Base-by-base conservation (phyloP, 495 filamentous ascomycete species). In the Sordaria brevicollis region DNA sequence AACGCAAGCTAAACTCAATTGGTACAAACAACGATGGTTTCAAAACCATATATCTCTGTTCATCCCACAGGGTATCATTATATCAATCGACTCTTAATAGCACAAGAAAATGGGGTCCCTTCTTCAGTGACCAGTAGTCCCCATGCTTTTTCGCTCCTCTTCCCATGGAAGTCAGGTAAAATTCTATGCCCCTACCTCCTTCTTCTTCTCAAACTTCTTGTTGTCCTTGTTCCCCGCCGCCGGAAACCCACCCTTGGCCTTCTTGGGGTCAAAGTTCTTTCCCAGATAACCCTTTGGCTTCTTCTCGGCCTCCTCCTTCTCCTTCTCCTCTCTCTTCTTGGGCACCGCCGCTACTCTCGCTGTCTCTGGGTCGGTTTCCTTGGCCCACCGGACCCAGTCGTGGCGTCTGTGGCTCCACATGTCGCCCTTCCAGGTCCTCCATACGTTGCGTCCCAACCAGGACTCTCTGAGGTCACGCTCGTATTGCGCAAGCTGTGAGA, bases 341-440 rank as follows among this genome's bases (percentile, higher is more conserved):
- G 79, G 76, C 43, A 65, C 68, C 31, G 31, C 70, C 31, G 76
- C 76, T 13, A 79, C 65, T 71, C 76, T 69, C 34, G 71, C 73
- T 17, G 70, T 71, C 70, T 78, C 78, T 0, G 77, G 73, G 68
- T 83, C 80, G 10, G 79, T 70, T 65, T 83, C 87, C 81, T 90
- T 92, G 17, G 88, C 89, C 79, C 88, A 88, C 25, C 81, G 79
- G 34, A 89, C 84, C 92, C 92, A 96, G 38, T 93, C 90, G 25
- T 80, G 83, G 41, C 88, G 80, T 65, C 87, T 82, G 65, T 88
- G 81, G 72, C 73, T 75, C 82, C 82, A 98, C 29, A 94, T 75
- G 79, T 98, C 95, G 81, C 97, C 93, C 67, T 85, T 87, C 96
- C 95, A 99, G 71, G 95, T 92, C 68, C 90, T 83, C 94, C 93